These are phyloP conservation scores for Loxodes magnus DNA, from an alignment of 73 alveolate species.

Conservation along the genomic window DNA sequence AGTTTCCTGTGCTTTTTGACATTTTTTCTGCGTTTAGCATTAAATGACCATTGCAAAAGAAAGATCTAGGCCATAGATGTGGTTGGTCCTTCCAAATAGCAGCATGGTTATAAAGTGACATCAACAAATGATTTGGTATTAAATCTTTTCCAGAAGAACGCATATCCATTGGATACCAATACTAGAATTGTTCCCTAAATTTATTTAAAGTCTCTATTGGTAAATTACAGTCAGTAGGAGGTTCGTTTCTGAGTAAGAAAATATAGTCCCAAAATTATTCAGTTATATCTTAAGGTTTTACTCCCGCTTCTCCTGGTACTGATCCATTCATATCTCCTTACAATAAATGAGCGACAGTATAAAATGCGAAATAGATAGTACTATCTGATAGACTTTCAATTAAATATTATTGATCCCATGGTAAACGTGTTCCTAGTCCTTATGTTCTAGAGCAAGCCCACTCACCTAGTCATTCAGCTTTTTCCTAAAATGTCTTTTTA, in stretches of 20 bases:
- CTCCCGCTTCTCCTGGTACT: slow-evolving; percentile 51
- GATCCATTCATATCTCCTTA: slow-evolving; percentile 74
- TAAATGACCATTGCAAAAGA: slow-evolving; percentile 97
- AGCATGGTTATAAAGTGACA: slow-evolving; percentile 97
- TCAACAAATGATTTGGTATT: slow-evolving; percentile 94
- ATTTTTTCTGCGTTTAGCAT: slow-evolving; percentile 91
- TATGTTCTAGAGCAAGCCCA: slow-evolving; percentile 98
- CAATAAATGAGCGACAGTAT: slow-evolving; percentile 93
- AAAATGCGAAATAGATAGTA: slow-evolving; percentile 98
- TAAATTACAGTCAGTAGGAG: slow-evolving; percentile 51
- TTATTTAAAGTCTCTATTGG: slow-evolving; percentile 58
- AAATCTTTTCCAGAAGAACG: slow-evolving; percentile 98
- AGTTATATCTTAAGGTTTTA: slow-evolving; percentile 79
- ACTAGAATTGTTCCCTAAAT: slow-evolving; percentile 89
- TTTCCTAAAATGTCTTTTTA: slow-evolving; percentile 73
- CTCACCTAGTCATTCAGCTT: slow-evolving; percentile 92
- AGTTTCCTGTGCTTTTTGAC: slow-evolving; percentile 94
- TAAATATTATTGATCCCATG: slow-evolving; percentile 91
- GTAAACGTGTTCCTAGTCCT: slow-evolving; percentile 97
- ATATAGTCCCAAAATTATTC: slow-evolving; percentile 93
- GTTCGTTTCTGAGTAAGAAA: slow-evolving; percentile 57
- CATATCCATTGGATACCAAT: slow-evolving; percentile 98
- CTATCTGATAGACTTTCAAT: slow-evolving; percentile 98
- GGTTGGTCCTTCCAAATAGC: slow-evolving; percentile 94
- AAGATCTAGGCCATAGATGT: slow-evolving; percentile 88